phyloP scores from a whole-genome alignment of 345 rosid genomes.

The Populus pruinosa region DNA sequence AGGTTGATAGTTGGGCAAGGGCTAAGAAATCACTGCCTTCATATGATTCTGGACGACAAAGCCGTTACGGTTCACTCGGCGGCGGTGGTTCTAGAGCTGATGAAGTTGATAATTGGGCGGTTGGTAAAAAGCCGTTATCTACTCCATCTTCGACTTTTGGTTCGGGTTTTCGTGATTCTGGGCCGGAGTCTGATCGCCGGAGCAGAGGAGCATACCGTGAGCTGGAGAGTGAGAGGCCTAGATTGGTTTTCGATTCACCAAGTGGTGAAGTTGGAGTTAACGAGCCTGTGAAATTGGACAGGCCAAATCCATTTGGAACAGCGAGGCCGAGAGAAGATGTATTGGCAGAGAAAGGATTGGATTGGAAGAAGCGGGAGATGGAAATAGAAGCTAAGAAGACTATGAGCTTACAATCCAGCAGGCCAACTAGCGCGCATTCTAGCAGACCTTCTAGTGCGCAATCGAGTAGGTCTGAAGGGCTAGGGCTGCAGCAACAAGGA shows the following conservation, averaged over 20 bases:
- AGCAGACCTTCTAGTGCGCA: conserved; percentile 96
- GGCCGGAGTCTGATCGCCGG: conserved; percentile 58
- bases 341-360: conserved; percentile 89
- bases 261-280: conserved; percentile 40
- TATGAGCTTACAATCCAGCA: conserved; percentile 37
- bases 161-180: conserved; percentile 57
- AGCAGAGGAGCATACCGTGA: conserved; percentile 29
- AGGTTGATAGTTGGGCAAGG: conserved; percentile 82
- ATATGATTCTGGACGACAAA: conserved; percentile 52
- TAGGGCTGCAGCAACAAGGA: conserved; percentile 41
- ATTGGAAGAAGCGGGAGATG: conserved; percentile 77
- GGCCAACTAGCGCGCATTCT: conserved; percentile 86
- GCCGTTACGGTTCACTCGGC: conserved; percentile 56
- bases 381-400: conserved; percentile 74
- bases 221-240: conserved; percentile 57
- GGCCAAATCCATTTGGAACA: conserved; percentile 80
- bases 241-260: conserved; percentile 61
- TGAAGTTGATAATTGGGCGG: conserved; percentile 73
- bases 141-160: conserved; percentile 58
- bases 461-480: conserved; percentile 69
- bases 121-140: conserved; percentile 53
- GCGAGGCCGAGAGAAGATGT: conserved; percentile 95
- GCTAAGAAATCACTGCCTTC: conserved; percentile 56
- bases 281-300: conserved; percentile 52
- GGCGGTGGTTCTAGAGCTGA: conserved; percentile 69